These are phyloP conservation scores for Claviceps sorghi DNA, from an alignment of 2,329 filamentous ascomycete genomes.

Conservation along the genomic window DNA sequence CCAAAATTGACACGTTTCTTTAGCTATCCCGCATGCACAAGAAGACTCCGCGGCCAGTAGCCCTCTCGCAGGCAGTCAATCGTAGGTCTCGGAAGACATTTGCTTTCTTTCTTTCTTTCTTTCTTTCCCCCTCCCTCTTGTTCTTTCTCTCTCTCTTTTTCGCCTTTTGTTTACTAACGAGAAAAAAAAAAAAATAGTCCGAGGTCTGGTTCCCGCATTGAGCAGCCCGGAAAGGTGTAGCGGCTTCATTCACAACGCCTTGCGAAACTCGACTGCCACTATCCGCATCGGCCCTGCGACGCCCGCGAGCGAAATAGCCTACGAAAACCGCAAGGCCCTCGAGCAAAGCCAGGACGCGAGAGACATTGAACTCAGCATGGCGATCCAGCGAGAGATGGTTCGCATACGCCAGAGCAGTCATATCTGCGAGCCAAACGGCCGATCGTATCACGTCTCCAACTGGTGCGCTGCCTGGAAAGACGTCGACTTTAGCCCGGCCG, in stretches of 20 bases:
- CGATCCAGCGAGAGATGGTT: not conserved
- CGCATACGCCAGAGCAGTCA: not conserved
- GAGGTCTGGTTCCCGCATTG: not conserved
- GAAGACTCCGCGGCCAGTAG: not conserved
- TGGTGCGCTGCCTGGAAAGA: conserved; percentile 4
- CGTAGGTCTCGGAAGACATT: not conserved
- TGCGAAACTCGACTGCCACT: not conserved
- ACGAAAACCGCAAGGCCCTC: conserved; percentile 1
- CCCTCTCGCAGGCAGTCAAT: conserved; percentile 1
- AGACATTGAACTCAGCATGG: not conserved
- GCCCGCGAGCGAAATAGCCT: conserved; percentile 1
- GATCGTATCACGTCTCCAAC: not conserved
- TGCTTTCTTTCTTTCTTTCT: not conserved
- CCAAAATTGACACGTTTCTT: not conserved
- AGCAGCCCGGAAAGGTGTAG: not conserved
- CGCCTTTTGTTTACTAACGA: too few species aligned
- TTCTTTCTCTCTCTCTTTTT: not conserved
- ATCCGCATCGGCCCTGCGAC: not conserved
- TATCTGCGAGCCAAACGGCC: conserved; percentile 2
- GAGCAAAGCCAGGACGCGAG: not conserved
- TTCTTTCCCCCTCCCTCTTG: not conserved
- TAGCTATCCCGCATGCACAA: conserved; percentile 1
- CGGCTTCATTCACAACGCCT: conserved; percentile 2
- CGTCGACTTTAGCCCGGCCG: conserved; percentile 1
- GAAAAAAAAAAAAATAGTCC: not conserved